Evolutionary conservation across 495 filamentous ascomycete genomes (phyloP).

Genomic region (Penicillium bialowiezense): DNA sequence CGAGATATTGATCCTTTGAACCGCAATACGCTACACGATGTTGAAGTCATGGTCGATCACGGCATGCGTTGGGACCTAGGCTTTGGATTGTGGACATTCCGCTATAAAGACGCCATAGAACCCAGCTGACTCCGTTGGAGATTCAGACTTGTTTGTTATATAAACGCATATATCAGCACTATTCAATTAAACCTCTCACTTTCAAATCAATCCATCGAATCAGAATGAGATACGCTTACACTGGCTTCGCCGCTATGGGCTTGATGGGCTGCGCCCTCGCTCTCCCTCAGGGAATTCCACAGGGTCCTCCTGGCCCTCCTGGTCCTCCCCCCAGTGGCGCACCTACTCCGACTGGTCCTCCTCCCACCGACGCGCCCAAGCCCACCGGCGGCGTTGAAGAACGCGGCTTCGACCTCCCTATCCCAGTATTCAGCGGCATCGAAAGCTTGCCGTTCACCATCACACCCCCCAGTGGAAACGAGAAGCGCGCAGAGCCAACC

Average conservation of each 20-base stretch:
- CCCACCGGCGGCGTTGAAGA: not conserved
- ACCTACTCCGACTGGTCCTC: not conserved
- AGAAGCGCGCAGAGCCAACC: not conserved
- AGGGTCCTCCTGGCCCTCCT: constrained; percentile 1
- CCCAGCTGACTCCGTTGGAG: not conserved
- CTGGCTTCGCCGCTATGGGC: constrained; percentile 17
- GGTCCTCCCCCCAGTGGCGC: not conserved
- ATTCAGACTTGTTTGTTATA: constrained; percentile 5
- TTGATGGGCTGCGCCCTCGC: constrained; percentile 30
- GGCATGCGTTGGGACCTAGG: constrained; percentile 8
- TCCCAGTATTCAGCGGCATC: not conserved
- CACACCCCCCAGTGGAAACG: not conserved
- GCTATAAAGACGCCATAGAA: constrained; percentile 12
- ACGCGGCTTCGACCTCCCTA: not conserved
- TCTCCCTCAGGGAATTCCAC: constrained; percentile 13
- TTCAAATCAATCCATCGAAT: constrained; percentile 1
- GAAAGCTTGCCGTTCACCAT: not conserved
- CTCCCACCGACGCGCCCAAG: not conserved
- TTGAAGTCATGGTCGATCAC: constrained; percentile 20
- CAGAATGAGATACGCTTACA: constrained; percentile 25
- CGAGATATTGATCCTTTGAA: constrained; percentile 3
- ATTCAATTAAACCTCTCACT: not conserved
- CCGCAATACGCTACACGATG: not conserved
- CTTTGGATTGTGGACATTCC: not conserved
- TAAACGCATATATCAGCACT: constrained; percentile 4